Evolutionary conservation across 148 eudicot species (phyloP), one percentile per base, ranked within the genome.

Genomic region (Chenopodium formosanum): DNA sequence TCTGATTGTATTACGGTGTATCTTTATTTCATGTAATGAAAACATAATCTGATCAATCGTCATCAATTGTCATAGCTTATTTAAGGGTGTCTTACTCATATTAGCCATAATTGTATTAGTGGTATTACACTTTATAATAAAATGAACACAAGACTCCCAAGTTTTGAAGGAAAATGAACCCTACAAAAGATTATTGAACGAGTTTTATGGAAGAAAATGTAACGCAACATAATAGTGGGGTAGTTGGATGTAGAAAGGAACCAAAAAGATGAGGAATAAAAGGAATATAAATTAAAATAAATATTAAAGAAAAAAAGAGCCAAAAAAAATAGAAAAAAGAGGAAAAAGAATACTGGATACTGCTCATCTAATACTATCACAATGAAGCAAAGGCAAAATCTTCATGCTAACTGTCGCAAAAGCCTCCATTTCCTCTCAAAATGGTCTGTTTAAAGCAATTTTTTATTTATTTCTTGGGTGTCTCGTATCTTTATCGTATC

Each of bases 201-300:
- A 44, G 14, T 37, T 79, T 13, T 13, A 56, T 47, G 73, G 40
- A 14, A 78, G 40, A 14, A 78, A 27, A 14, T 29, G 14, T 62
- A 66, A 67, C 37, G 16, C 72, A 53, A 78, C 10, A 52, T 34
- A 60, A 60, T 78, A 78, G 47, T 78, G 64, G 73, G 73, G 73
- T 78, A 65, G 80, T 68, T 78, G 58, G 73, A 78, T 77, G 79
- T 40, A 10, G 53, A 63, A 22, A 11, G 29, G 44, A 31, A 48
- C 53, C 14, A 66, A 78, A 66, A 65, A 66, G 32, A 65, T 16
- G 72, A 65, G 7, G 80, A 78, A 66, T 66, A 65, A 78, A 78
- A n/a, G 20, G 4, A 5, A 7, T 13, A 20, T 17, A 65, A 65
- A 1, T 23, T 40, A 40, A 40, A 40, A 40, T 6, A 5, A 40